phyloP scores from a whole-genome alignment of 2,329 filamentous ascomycete species.

The Pochonia chlamydosporia region DNA sequence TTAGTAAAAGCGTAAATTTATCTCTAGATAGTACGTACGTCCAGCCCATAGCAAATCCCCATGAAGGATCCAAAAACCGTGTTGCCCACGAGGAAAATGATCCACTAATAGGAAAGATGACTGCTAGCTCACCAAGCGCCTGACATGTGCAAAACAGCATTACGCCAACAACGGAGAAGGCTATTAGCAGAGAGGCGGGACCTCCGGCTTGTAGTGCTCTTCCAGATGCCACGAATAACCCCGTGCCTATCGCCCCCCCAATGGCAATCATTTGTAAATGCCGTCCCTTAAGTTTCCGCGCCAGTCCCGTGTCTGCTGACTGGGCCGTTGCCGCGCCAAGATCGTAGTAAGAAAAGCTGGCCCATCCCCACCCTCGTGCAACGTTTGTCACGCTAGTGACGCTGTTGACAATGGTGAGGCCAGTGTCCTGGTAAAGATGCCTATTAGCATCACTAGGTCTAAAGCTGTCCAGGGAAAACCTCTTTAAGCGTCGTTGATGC shows the following conservation, averaged over 20 bases:
- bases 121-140: constrained; percentile 84
- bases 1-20: not conserved
- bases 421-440: no score
- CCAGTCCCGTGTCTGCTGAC: constrained; percentile 69
- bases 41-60: constrained; percentile 95
- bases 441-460: no score
- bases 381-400: no score
- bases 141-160: constrained; percentile 94
- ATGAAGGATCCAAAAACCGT: constrained; percentile 86
- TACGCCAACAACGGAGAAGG: constrained; percentile 69
- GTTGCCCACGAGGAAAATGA: constrained; percentile 94
- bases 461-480: no score
- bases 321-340: constrained; percentile 58
- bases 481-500: no score
- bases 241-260: constrained; percentile 79
- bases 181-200: constrained; percentile 70
- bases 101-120: constrained; percentile 83
- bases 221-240: constrained; percentile 82
- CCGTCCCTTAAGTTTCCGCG: constrained; percentile 71
- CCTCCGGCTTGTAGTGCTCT: constrained; percentile 65
- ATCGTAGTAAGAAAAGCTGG: constrained; percentile 54
- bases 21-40: no score
- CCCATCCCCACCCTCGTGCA: no score
- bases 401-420: no score
- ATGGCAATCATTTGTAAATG: constrained; percentile 98